phyloP scores from a whole-genome alignment of 352 stramenopile species.

The Sclerospora graminicola region DNA sequence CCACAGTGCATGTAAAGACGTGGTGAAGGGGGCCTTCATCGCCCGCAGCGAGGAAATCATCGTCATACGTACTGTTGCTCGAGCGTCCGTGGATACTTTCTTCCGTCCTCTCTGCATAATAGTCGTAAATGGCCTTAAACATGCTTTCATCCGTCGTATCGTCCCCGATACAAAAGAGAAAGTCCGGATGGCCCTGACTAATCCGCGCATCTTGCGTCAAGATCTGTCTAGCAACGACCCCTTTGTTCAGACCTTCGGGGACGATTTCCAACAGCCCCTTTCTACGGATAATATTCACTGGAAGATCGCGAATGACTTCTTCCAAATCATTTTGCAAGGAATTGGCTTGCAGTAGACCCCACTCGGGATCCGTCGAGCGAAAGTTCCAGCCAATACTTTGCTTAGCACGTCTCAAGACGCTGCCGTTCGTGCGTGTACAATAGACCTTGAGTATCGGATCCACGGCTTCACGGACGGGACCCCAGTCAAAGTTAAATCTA shows the following conservation, averaged over 20 bases:
- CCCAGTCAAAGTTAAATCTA: slow-evolving; percentile 86
- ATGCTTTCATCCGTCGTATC: slow-evolving; percentile 97
- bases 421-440: slow-evolving; percentile 93
- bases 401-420: slow-evolving; percentile 87
- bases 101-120: slow-evolving; percentile 81
- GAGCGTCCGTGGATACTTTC: slow-evolving; percentile 59
- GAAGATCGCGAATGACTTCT: slow-evolving; percentile 61
- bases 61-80: slow-evolving; percentile 9
- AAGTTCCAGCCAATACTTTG: slow-evolving; percentile 97
- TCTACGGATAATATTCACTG: slow-evolving; percentile 72
- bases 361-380: slow-evolving; percentile 95
- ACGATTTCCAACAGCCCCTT: slow-evolving; percentile 94
- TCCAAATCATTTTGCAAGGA: slow-evolving; percentile 85
- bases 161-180: slow-evolving; percentile 95
- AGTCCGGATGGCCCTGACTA: slow-evolving; percentile 85
- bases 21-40: slow-evolving; percentile 63
- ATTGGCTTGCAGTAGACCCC: slow-evolving; percentile 92
- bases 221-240: slow-evolving; percentile 92
- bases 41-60: slow-evolving; percentile 13
- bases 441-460: slow-evolving; percentile 93
- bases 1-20: slow-evolving; percentile 88
- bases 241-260: slow-evolving; percentile 93
- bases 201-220: slow-evolving; percentile 78
- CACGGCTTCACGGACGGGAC: slow-evolving; percentile 84
- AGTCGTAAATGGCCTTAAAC: slow-evolving; percentile 92